These are phyloP conservation scores for Ceratocystis alfenasii DNA, from an alignment of 2,329 filamentous ascomycete species.

Conservation along the genomic window DNA sequence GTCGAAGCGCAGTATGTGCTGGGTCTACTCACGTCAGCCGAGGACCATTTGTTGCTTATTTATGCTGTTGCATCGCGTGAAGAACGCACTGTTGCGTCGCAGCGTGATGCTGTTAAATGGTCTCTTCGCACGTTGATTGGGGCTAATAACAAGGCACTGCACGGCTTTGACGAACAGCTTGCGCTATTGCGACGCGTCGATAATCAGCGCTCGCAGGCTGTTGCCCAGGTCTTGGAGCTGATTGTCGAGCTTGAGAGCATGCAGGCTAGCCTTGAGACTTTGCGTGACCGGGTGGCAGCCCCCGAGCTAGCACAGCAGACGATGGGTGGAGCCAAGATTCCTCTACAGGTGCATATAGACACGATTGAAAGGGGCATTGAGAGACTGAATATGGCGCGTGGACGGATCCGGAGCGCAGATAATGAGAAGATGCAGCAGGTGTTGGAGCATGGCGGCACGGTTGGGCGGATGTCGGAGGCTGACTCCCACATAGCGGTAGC, in stretches of 20 bases:
- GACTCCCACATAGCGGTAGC: not conserved
- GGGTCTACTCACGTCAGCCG: conserved; percentile 52
- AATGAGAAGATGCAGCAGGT: conserved; percentile 45
- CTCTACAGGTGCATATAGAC: conserved; percentile 62
- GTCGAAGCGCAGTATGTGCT: conserved; percentile 58
- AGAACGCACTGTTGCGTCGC: conserved; percentile 43
- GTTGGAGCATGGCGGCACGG: conserved; percentile 34
- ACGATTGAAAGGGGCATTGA: conserved; percentile 62
- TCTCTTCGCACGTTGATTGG: conserved; percentile 65
- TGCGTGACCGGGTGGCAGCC: conserved; percentile 57
- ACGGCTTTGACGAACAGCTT: conserved; percentile 52
- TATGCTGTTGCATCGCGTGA: conserved; percentile 56
- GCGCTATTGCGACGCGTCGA: conserved; percentile 53
- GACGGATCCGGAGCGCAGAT: conserved; percentile 47
- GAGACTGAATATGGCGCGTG: conserved; percentile 53
- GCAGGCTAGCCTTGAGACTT: conserved; percentile 54
- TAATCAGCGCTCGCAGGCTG: conserved; percentile 51
- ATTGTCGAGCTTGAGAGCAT: conserved; percentile 65
- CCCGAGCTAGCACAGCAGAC: conserved; percentile 48
- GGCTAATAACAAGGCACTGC: conserved; percentile 49
- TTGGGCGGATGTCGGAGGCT: conserved; percentile 24
- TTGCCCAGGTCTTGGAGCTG: conserved; percentile 55
- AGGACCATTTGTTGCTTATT: conserved; percentile 58
- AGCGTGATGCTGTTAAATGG: conserved; percentile 54
- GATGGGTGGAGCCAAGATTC: conserved; percentile 34